Evolutionary conservation across 768 basidiomycete species (phyloP).

Genomic region (Vararia minispora): DNA sequence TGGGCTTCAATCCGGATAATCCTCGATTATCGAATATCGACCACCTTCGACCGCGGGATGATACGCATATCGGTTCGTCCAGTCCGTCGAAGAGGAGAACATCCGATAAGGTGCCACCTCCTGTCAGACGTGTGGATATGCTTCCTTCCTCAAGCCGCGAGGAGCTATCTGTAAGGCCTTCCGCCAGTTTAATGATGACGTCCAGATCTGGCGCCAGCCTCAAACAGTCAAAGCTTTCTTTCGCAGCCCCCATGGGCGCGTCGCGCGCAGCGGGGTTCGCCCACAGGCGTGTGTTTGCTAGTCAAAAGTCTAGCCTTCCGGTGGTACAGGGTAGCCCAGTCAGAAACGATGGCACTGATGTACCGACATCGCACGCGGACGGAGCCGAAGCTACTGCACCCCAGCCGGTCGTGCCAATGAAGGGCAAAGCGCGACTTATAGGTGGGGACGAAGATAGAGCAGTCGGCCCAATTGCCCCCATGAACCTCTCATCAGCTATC

Average conservation of each 20-base stretch:
- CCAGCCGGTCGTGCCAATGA: no score
- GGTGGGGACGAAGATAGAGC: neutral
- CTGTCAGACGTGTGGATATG: no score
- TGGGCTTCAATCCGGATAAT: constrained; percentile 42
- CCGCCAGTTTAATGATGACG: no score
- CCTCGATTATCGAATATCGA: constrained; percentile 2
- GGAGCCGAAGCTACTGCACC: neutral
- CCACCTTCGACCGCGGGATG: no score
- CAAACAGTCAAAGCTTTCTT: constrained; percentile 8
- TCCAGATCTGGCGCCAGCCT: no score
- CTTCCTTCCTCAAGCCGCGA: no score
- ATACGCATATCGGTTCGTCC: no score
- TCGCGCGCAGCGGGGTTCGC: constrained; percentile 11
- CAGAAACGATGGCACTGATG: constrained; percentile 19
- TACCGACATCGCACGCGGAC: neutral
- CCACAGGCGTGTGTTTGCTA: constrained; percentile 20
- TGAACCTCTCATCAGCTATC: neutral
- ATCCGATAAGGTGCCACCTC: no score
- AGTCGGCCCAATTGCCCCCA: no score
- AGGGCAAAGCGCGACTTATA: neutral
- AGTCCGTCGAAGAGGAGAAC: no score
- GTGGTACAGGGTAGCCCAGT: constrained; percentile 35
- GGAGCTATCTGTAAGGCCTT: no score
- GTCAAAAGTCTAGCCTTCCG: constrained; percentile 33
- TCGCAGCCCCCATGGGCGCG: constrained; percentile 18